Percentiles rank a stretch among this genome's conserved stretches.
Conservation (phyloP, 169 alveolate species). For the Babesia sp. region DNA sequence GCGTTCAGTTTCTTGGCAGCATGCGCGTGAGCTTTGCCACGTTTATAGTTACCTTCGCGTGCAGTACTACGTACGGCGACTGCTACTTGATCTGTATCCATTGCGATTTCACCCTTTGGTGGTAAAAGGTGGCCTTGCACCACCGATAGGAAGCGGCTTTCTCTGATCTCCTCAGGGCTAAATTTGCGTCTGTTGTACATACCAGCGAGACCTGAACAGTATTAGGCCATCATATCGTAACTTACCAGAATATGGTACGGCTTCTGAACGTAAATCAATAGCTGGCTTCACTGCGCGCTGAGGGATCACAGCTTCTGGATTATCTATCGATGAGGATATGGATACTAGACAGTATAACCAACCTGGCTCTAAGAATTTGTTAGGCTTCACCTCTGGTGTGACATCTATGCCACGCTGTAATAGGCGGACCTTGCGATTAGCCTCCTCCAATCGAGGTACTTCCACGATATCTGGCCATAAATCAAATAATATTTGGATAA, state of each 20-base stretch:
- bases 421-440: slow-evolving; percentile 46
- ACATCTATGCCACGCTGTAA: slow-evolving; percentile 59
- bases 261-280: slow-evolving; percentile 77
- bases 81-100: slow-evolving; percentile 61
- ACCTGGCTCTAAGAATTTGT: slow-evolving; percentile 79
- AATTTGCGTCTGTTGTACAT: slow-evolving; percentile 71
- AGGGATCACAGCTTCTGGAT: slow-evolving; percentile 55
- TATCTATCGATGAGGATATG: slow-evolving; percentile 8
- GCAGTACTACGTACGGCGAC: slow-evolving; percentile 62
- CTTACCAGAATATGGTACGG: slow-evolving; percentile 76
- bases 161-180: slow-evolving; percentile 54
- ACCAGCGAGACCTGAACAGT: slow-evolving; percentile 72
- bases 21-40: slow-evolving; percentile 50
- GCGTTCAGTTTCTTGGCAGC: slow-evolving; percentile 48
- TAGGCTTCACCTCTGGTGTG: slow-evolving; percentile 64
- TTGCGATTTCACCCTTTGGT: slow-evolving; percentile 41
- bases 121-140: slow-evolving; percentile 34
- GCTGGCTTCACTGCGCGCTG: slow-evolving; percentile 72
- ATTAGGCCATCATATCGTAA: background rate
- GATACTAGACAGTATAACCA: background rate
- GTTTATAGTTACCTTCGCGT: slow-evolving; percentile 62
- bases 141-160: slow-evolving; percentile 41
- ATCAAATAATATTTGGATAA: background rate
- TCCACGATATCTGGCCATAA: slow-evolving; percentile 31
- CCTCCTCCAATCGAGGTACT: slow-evolving; percentile 34